Conservation (phyloP, 2,329 filamentous ascomycete genomes). For the Stachybotrys echinatus region DNA sequence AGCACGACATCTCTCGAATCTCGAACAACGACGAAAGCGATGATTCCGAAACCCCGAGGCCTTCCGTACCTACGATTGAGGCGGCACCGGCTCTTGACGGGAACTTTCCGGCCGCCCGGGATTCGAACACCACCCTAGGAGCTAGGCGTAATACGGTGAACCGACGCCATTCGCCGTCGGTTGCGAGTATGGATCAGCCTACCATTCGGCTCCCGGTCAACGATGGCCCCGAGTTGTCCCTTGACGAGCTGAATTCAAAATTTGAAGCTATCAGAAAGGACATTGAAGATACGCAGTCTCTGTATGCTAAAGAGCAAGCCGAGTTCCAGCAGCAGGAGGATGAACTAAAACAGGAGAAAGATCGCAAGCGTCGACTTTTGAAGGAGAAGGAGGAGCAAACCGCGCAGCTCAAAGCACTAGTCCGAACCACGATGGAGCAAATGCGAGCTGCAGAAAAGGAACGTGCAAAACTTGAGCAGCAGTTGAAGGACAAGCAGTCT, state of each 20-base stretch:
- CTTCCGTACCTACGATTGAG: constrained; percentile 53
- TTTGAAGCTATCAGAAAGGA: constrained; percentile 78
- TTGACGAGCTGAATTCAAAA: constrained; percentile 74
- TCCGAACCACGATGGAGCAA: constrained; percentile 72
- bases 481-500: constrained; percentile 61
- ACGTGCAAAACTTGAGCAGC: constrained; percentile 70
- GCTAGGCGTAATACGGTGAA: constrained; percentile 54
- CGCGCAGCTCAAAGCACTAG: constrained; percentile 74
- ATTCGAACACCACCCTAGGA: constrained; percentile 45
- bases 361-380: constrained; percentile 68
- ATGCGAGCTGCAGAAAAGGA: constrained; percentile 78
- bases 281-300: constrained; percentile 69
- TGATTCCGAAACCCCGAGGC: constrained; percentile 38
- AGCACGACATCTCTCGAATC: constrained; percentile 41
- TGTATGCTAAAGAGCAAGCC: constrained; percentile 66
- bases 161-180: constrained; percentile 70
- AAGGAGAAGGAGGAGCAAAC: constrained; percentile 92
- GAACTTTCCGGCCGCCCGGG: constrained; percentile 57
- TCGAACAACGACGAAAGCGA: constrained; percentile 38
- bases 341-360: constrained; percentile 70
- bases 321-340: constrained; percentile 62
- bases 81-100: constrained; percentile 57
- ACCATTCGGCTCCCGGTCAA: constrained; percentile 36
- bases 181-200: constrained; percentile 48
- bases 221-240: constrained; percentile 57